A percentile compares a stretch with the other conserved stretches of the same genome.
Evolutionary conservation across 257 asterid species (phyloP).

Genomic region (Rhazya stricta): DNA sequence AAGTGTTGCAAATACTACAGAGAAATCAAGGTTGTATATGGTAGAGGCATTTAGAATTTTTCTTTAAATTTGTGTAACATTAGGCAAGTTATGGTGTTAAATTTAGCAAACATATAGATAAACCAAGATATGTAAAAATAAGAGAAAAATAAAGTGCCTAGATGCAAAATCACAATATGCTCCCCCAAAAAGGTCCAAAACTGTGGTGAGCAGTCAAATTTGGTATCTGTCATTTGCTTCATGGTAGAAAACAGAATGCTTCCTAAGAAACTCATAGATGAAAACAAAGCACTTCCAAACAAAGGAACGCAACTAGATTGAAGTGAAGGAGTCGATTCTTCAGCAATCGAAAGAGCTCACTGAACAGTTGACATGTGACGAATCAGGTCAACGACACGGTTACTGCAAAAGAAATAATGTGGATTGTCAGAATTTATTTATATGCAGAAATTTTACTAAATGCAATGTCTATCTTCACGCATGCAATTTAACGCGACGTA

Average conservation of each 20-base stretch:
- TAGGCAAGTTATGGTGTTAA: too few relatives aligned
- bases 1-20: too few relatives aligned
- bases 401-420: constrained; percentile 39
- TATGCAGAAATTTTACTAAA: background rate
- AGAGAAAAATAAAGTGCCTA: too few relatives aligned
- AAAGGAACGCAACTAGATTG: background rate
- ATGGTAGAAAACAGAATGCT: background rate
- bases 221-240: background rate
- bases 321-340: background rate
- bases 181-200: background rate
- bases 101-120: too few relatives aligned
- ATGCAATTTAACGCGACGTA: background rate
- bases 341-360: background rate
- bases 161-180: background rate
- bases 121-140: too few relatives aligned
- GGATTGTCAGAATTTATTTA: background rate
- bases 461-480: too few relatives aligned
- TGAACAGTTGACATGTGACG: constrained; percentile 48
- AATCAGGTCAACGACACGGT: constrained; percentile 72
- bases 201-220: background rate
- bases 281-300: background rate
- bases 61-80: too few relatives aligned
- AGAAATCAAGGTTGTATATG: too few relatives aligned
- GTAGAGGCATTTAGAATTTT: too few relatives aligned
- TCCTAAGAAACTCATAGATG: background rate